These are phyloP conservation scores for Tylopilus balloui DNA, from an alignment of 768 basidiomycete genomes.

Conservation along the genomic window DNA sequence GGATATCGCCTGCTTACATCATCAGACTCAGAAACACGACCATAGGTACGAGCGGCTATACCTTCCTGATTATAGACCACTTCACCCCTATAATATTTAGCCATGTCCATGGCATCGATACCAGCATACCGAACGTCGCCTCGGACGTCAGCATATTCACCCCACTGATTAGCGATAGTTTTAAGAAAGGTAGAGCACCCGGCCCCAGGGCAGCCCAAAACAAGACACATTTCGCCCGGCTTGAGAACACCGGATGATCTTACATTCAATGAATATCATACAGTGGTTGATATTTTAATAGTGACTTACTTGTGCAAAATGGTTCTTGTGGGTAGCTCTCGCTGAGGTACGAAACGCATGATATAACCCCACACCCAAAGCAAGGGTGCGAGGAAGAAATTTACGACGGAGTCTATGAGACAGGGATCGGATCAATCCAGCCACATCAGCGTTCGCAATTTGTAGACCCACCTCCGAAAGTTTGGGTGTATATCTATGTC, in stretches of 20 bases:
- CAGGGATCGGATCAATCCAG: not conserved
- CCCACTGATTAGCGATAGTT: constrained; percentile 71
- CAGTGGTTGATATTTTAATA: not conserved
- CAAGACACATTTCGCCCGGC: constrained; percentile 84
- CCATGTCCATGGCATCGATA: constrained; percentile 71
- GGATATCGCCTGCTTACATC: constrained; percentile 57
- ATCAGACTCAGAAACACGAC: not conserved
- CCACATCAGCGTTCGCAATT: not conserved
- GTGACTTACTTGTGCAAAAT: constrained; percentile 54
- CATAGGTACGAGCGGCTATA: constrained; percentile 15
- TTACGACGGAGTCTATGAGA: constrained; percentile 44
- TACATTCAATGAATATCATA: not conserved
- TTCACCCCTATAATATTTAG: constrained; percentile 71
- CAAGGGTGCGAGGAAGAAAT: constrained; percentile 51
- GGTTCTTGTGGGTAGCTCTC: constrained; percentile 39
- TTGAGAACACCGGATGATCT: constrained; percentile 67
- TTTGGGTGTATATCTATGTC: constrained; percentile 47
- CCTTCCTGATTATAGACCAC: constrained; percentile 78
- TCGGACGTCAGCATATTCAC: constrained; percentile 54
- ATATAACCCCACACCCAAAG: constrained; percentile 44
- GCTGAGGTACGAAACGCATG: constrained; percentile 37
- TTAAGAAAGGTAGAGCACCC: constrained; percentile 89
- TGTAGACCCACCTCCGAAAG: constrained; percentile 49
- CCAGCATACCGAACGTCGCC: constrained; percentile 84
- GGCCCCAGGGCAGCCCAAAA: constrained; percentile 76